A percentile compares a stretch with the other conserved stretches of the same genome.
phyloP scores from a whole-genome alignment of 108 stramenopile genomes.

The Pseudonitzschia multiseries region DNA sequence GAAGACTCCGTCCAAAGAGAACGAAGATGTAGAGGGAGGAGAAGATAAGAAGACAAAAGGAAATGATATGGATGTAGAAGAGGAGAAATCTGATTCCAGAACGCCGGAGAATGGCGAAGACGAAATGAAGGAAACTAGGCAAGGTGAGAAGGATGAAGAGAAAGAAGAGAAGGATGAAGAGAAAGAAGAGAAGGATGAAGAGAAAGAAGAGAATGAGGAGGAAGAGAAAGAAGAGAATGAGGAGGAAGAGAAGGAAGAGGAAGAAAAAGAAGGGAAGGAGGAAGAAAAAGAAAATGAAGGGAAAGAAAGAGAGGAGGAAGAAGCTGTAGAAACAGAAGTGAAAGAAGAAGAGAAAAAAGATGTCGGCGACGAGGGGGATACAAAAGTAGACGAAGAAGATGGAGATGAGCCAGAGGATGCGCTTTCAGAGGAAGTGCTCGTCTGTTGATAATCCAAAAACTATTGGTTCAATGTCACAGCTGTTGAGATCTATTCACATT shows the following conservation, averaged over 20 bases:
- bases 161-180: neutral
- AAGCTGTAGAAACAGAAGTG: neutral
- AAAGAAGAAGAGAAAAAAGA: neutral
- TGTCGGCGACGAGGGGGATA: neutral
- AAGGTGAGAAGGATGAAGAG: neutral
- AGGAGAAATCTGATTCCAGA: neutral
- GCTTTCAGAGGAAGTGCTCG: neutral
- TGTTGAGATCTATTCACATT: too few species aligned
- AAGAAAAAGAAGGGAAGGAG: neutral
- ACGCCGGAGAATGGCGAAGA: neutral
- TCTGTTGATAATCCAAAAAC: too few species aligned
- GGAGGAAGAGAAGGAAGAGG: neutral
- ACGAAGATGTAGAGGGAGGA: neutral
- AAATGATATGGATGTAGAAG: slow-evolving; percentile 1
- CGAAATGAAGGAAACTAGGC: neutral
- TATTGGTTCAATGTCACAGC: too few species aligned
- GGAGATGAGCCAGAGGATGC: neutral
- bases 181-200: slow-evolving; percentile 9
- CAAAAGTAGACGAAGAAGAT: neutral
- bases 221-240: neutral
- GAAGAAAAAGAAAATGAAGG: neutral
- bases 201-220: neutral
- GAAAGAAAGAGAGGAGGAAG: neutral
- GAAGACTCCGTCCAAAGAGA: neutral
- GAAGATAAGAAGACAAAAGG: neutral